Percentiles rank a stretch among this genome's conserved stretches.
These are phyloP conservation scores for Diaporthe nobilis DNA, from an alignment of 2,329 filamentous ascomycete genomes.

Conservation along the genomic window DNA sequence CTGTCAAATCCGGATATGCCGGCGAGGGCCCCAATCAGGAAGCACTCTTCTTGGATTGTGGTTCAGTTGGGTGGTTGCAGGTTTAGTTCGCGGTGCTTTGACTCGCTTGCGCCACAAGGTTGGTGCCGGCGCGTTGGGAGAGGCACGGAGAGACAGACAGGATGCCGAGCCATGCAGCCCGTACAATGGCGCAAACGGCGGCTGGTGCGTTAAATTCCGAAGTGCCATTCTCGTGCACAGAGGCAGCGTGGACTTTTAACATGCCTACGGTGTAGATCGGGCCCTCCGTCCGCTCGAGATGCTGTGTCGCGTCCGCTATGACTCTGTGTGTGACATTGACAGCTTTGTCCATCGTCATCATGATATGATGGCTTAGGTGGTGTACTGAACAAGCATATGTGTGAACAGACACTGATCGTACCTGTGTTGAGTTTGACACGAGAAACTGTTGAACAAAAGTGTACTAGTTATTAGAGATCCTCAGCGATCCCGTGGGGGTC, in stretches of 20 bases:
- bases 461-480: constrained; percentile 5
- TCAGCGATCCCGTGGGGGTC: neutral
- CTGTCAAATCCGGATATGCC: constrained; percentile 7
- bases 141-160: neutral
- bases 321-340: neutral
- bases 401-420: neutral
- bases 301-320: neutral
- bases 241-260: neutral
- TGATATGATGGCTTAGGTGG: neutral
- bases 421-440: neutral
- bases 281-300: neutral
- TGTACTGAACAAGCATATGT: neutral
- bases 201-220: neutral
- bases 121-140: constrained; percentile 8
- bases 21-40: neutral
- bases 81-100: constrained; percentile 8
- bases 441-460: neutral
- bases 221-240: neutral
- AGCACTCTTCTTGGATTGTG: neutral
- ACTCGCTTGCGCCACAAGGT: constrained; percentile 6
- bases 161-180: constrained; percentile 4
- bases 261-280: neutral
- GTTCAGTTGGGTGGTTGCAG: neutral
- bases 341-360: neutral
- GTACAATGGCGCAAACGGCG: constrained; percentile 25